Conservation (phyloP, 2,329 filamentous ascomycete species). For the Trichoderma sp. region DNA sequence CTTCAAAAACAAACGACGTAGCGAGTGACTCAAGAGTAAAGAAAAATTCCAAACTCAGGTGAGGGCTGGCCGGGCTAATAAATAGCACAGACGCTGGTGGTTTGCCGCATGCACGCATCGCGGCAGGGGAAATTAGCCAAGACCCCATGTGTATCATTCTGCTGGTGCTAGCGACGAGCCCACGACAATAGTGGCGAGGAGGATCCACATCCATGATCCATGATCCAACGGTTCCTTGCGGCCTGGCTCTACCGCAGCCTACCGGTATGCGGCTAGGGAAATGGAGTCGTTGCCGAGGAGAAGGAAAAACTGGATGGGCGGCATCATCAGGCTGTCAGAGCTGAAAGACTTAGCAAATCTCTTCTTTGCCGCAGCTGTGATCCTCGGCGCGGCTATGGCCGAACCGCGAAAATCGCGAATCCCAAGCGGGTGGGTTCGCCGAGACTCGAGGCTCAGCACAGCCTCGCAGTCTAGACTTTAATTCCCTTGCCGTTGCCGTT, state of each 20-base stretch:
- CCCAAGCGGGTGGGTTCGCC: neutral
- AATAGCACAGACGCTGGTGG: neutral
- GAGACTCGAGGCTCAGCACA: neutral
- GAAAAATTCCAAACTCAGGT: neutral
- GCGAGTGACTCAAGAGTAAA: neutral
- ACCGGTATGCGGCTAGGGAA: neutral
- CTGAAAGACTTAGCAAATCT: neutral
- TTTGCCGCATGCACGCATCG: neutral
- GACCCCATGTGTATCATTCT: neutral
- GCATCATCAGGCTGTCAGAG: neutral
- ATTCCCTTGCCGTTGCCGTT: neutral
- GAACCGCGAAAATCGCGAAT: neutral
- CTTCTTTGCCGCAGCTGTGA: neutral
- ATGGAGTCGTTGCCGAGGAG: neutral
- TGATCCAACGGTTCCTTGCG: neutral
- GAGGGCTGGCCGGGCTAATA: constrained; percentile 8
- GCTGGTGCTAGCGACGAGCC: neutral
- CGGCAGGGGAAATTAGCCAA: constrained; percentile 8
- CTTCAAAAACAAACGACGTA: constrained; percentile 12
- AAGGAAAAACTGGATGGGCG: neutral
- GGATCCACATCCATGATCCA: constrained; percentile 19
- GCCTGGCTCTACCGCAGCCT: neutral
- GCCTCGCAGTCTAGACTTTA: neutral
- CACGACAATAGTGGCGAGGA: constrained; percentile 8
- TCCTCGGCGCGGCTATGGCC: neutral